phyloP scores from a whole-genome alignment of 2,329 filamentous ascomycete genomes.

The Fusarium scirpi region DNA sequence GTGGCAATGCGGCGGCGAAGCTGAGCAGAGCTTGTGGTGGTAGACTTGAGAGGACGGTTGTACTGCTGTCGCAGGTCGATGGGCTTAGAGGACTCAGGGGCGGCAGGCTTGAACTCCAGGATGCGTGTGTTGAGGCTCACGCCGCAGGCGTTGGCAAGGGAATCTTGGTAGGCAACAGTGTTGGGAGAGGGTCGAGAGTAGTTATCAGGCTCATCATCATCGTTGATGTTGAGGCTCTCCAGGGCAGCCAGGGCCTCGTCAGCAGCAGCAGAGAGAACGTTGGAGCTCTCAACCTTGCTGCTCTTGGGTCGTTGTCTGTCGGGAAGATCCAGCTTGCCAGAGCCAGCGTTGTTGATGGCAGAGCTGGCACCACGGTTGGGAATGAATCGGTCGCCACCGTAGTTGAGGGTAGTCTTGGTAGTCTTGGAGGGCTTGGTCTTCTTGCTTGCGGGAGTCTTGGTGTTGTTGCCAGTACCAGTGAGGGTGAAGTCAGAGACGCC shows the following conservation, averaged over 20 bases:
- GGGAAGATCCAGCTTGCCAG: constrained; percentile 80
- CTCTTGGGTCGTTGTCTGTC: constrained; percentile 81
- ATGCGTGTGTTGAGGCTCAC: constrained; percentile 95
- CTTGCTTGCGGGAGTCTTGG: constrained; percentile 71
- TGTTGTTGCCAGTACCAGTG: constrained; percentile 78
- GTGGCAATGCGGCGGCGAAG: constrained; percentile 93
- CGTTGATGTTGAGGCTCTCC: constrained; percentile 79
- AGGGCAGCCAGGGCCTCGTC: constrained; percentile 85
- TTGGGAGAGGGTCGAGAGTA: constrained; percentile 87
- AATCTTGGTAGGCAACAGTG: constrained; percentile 90
- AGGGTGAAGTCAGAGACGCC: constrained; percentile 94
- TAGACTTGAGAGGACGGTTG: constrained; percentile 91
- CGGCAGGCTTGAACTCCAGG: constrained; percentile 96
- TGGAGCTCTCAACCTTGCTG: constrained; percentile 76
- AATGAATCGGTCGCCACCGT: constrained; percentile 92
- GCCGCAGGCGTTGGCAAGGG: constrained; percentile 89
- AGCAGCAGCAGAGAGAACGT: constrained; percentile 80
- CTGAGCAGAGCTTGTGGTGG: constrained; percentile 80
- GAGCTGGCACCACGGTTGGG: constrained; percentile 93
- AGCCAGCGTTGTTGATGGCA: constrained; percentile 82
- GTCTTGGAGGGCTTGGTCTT: constrained; percentile 68
- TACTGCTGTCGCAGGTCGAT: constrained; percentile 98
- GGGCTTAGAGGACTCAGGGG: constrained; percentile 98
- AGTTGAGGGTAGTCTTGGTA: constrained; percentile 84
- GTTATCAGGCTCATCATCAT: constrained; percentile 75